Conservation (phyloP, 2,329 filamentous ascomycete genomes). For the Ascochyta viciae-villosae region DNA sequence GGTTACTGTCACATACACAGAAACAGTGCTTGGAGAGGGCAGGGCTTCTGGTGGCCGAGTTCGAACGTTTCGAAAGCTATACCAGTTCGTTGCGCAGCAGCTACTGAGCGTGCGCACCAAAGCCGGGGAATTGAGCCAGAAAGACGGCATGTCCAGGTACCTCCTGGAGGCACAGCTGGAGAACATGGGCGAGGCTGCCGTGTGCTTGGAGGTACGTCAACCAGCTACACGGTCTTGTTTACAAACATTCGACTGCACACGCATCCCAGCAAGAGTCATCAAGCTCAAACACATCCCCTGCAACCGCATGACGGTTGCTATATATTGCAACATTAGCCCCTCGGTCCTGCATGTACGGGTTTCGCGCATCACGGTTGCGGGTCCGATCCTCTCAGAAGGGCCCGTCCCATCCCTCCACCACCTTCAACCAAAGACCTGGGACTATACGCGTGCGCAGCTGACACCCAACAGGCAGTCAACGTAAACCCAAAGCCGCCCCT, state of each 20-base stretch:
- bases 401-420: conserved; percentile 15
- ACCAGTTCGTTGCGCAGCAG: conserved; percentile 93
- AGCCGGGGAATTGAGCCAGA: conserved; percentile 67
- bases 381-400: conserved; percentile 13
- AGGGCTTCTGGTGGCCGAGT: conserved; percentile 66
- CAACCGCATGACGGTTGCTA: neutral
- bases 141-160: conserved; percentile 61
- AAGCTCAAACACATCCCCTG: conserved; percentile 19
- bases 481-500: conserved; percentile 62
- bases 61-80: conserved; percentile 90
- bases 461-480: conserved; percentile 45
- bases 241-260: conserved; percentile 4
- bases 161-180: conserved; percentile 93
- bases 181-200: conserved; percentile 85
- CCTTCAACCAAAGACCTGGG: neutral
- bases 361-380: conserved; percentile 20
- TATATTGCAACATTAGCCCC: conserved; percentile 14
- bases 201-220: conserved; percentile 72
- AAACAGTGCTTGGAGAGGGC: conserved; percentile 68
- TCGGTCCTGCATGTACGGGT: conserved; percentile 18
- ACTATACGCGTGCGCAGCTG: conserved; percentile 1
- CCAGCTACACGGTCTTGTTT: conserved; percentile 4
- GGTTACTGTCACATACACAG: conserved; percentile 93
- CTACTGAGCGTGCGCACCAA: conserved; percentile 92
- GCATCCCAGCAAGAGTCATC: conserved; percentile 14